Evolutionary conservation across 2,329 filamentous ascomycete genomes (phyloP).

Genomic region (Aspergillus unguis): DNA sequence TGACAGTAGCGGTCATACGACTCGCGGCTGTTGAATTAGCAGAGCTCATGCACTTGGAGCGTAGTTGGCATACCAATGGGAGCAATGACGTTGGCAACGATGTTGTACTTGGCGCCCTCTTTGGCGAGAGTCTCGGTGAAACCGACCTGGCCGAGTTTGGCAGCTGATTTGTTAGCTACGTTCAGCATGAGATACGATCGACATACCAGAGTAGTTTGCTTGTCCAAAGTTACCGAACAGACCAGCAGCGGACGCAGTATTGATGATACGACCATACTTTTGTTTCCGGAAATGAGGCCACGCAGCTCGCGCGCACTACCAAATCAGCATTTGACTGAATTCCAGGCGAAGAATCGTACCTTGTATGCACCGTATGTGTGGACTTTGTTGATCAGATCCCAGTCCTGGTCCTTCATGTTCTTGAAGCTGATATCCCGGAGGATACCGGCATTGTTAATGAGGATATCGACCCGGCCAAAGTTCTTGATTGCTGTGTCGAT

Average conservation of each 20-base stretch:
- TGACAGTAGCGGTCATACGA: conserved; percentile 91
- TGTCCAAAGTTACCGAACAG: conserved; percentile 95
- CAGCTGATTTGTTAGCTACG: conserved; percentile 54
- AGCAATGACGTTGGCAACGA: conserved; percentile 89
- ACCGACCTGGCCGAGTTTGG: conserved; percentile 90
- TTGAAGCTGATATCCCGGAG: conserved; percentile 94
- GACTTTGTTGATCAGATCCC: conserved; percentile 91
- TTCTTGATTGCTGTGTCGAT: conserved; percentile 61
- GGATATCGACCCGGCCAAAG: conserved; percentile 74
- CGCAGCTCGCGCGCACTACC: conserved; percentile 75
- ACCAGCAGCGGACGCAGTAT: conserved; percentile 92
- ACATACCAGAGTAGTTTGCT: conserved; percentile 79
- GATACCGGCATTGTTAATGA: conserved; percentile 98
- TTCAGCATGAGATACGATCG: background rate
- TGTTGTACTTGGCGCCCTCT: conserved; percentile 98
- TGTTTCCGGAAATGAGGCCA: conserved; percentile 99
- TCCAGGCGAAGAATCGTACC: conserved; percentile 29
- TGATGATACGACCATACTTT: conserved; percentile 95
- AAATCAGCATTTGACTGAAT: conserved; percentile 4
- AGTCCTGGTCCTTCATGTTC: conserved; percentile 96
- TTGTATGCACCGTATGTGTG: conserved; percentile 95
- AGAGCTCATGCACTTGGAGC: background rate
- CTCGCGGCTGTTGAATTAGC: conserved; percentile 63
- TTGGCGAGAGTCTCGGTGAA: conserved; percentile 98
- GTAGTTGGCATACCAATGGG: conserved; percentile 58